A percentile compares a stretch with the other conserved stretches of the same genome.
phyloP scores from a whole-genome alignment of 305 asterid species.

The Fraxinus nigra region DNA sequence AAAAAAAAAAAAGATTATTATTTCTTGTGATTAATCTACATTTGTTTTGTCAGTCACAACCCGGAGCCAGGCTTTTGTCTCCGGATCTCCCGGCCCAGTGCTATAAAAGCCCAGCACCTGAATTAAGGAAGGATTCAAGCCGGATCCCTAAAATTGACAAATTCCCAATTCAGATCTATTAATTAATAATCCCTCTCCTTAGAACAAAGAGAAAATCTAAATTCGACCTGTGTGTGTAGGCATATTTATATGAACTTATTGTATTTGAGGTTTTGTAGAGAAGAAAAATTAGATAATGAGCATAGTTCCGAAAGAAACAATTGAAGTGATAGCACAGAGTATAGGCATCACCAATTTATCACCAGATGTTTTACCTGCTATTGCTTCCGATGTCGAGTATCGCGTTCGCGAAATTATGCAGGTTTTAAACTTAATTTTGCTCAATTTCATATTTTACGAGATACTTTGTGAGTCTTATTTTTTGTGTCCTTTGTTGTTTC shows the following conservation, averaged over 20 bases:
- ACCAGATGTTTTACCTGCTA: slow-evolving; percentile 74
- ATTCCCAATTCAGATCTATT: slow-evolving; percentile 7
- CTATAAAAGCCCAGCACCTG: not conserved
- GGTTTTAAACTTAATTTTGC: slow-evolving; percentile 37
- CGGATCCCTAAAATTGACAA: not conserved
- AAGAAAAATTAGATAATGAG: slow-evolving; percentile 46
- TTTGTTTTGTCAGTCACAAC: not conserved
- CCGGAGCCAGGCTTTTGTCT: not conserved
- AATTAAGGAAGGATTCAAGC: not conserved
- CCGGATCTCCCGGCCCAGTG: not conserved
- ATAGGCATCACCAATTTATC: slow-evolving; percentile 79
- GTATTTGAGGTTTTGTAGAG: not conserved
- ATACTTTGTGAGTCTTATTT: not conserved
- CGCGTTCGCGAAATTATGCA: slow-evolving; percentile 96
- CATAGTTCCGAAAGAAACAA: slow-evolving; percentile 73
- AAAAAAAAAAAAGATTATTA: too few species aligned
- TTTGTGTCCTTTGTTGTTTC: not conserved
- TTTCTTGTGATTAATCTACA: not conserved
- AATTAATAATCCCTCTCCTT: not conserved
- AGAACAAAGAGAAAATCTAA: not conserved
- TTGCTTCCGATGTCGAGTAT: slow-evolving; percentile 92
- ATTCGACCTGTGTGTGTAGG: not conserved
- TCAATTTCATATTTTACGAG: slow-evolving; percentile 8
- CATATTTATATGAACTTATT: not conserved
- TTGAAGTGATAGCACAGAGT: slow-evolving; percentile 90